Evolutionary conservation across 371 early-diverging fungal species (phyloP).

Genomic region (Mucor piriformis): DNA sequence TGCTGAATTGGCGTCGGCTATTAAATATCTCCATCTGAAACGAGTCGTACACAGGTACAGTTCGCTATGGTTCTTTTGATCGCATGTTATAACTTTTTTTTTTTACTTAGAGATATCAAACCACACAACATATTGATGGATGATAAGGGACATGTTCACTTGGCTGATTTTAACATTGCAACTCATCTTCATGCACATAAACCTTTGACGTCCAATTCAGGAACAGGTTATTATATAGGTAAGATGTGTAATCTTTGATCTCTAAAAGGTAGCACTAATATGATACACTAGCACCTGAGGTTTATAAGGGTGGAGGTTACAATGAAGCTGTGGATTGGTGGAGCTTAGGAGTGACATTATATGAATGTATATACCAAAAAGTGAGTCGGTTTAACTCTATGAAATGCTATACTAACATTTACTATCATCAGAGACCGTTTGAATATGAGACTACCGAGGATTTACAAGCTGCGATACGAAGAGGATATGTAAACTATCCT

Average conservation of each 20-base stretch:
- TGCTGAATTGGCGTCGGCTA: slow-evolving; percentile 75
- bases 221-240: slow-evolving; percentile 82
- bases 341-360: slow-evolving; percentile 88
- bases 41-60: slow-evolving; percentile 74
- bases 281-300: slow-evolving; percentile 76
- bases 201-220: slow-evolving; percentile 74
- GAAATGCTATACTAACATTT: too few relatives aligned
- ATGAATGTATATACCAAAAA: slow-evolving; percentile 66
- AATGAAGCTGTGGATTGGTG: slow-evolving; percentile 87
- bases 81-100: background rate
- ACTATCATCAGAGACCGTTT: slow-evolving; percentile 57
- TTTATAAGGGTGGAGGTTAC: slow-evolving; percentile 75
- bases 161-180: slow-evolving; percentile 87
- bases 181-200: slow-evolving; percentile 59
- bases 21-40: slow-evolving; percentile 78
- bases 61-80: background rate
- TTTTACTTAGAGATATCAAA: slow-evolving; percentile 66
- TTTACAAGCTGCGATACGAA: slow-evolving; percentile 58
- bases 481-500: slow-evolving; percentile 60
- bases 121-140: slow-evolving; percentile 88
- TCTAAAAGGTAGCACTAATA: too few relatives aligned
- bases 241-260: too few relatives aligned
- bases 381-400: too few relatives aligned
- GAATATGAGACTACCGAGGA: slow-evolving; percentile 58
- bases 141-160: slow-evolving; percentile 72